A percentile compares a stretch with the other conserved stretches of the same genome.
These are phyloP conservation scores for Fusarium coicis DNA, from an alignment of 2,329 filamentous ascomycete genomes.

Conservation along the genomic window DNA sequence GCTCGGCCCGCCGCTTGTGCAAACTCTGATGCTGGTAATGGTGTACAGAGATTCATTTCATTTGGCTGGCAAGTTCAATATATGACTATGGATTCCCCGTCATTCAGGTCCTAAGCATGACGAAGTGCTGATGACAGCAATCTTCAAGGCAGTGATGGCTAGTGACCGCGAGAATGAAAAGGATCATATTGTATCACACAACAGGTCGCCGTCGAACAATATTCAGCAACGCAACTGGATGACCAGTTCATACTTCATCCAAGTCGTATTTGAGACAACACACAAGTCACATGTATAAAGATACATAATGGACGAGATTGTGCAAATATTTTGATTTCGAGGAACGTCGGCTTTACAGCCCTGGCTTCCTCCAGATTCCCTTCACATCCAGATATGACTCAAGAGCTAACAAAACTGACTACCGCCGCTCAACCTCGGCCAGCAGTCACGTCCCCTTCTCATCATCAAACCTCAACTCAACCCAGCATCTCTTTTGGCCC, in stretches of 20 bases:
- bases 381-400: slow-evolving; percentile 14
- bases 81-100: neutral
- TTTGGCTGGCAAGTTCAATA: neutral
- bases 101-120: neutral
- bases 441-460: slow-evolving; percentile 29
- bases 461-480: slow-evolving; percentile 10
- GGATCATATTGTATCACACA: neutral
- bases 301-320: neutral
- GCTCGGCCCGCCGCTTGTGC: slow-evolving; percentile 35
- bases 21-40: slow-evolving; percentile 26
- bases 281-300: neutral
- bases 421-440: slow-evolving; percentile 37
- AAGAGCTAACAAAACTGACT: slow-evolving; percentile 28
- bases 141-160: neutral
- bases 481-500: slow-evolving; percentile 21
- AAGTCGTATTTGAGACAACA: neutral
- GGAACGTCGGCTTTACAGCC: slow-evolving; percentile 36
- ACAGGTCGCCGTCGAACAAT: neutral
- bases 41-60: neutral
- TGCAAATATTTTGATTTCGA: slow-evolving; percentile 38
- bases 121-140: neutral
- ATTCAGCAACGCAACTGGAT: neutral
- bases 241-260: neutral
- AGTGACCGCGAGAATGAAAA: neutral
- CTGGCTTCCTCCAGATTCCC: slow-evolving; percentile 29